phyloP scores from a whole-genome alignment of 192 early-diverging fungal genomes.

The Coemansia sp. region DNA sequence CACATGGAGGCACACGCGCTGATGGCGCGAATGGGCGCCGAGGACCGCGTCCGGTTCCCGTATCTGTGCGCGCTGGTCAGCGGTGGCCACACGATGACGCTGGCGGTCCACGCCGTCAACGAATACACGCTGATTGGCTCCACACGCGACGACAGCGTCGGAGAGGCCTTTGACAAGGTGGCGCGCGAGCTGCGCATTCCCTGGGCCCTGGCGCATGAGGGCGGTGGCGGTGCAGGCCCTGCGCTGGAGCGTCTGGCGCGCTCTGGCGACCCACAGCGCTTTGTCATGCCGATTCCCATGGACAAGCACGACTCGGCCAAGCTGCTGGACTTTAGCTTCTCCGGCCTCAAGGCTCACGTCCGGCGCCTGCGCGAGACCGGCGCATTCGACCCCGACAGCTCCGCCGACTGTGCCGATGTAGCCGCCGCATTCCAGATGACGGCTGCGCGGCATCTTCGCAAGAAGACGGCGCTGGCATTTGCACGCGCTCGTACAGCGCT shows the following conservation, averaged over 20 bases:
- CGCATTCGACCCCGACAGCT: slow-evolving; percentile 18
- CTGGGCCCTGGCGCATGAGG: slow-evolving; percentile 65
- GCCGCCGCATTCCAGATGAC: slow-evolving; percentile 73
- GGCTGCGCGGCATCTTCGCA: slow-evolving; percentile 60
- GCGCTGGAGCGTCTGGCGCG: slow-evolving; percentile 66
- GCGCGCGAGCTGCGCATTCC: slow-evolving; percentile 64
- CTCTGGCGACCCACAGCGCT: slow-evolving; percentile 54
- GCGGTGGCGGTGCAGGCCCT: slow-evolving; percentile 66
- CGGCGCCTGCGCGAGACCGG: slow-evolving; percentile 45
- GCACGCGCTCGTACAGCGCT: slow-evolving; percentile 42
- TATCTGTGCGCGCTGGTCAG: slow-evolving; percentile 72
- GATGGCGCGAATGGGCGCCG: slow-evolving; percentile 63
- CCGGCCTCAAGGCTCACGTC: slow-evolving; percentile 71
- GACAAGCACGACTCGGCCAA: slow-evolving; percentile 52
- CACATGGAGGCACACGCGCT: slow-evolving; percentile 86
- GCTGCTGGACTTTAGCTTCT: slow-evolving; percentile 69
- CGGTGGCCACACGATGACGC: slow-evolving; percentile 72
- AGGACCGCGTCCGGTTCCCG: slow-evolving; percentile 56
- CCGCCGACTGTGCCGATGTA: slow-evolving; percentile 57
- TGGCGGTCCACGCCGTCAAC: slow-evolving; percentile 60
- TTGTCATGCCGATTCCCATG: slow-evolving; percentile 62
- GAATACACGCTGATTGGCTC: slow-evolving; percentile 63
- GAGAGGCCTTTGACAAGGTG: slow-evolving; percentile 79
- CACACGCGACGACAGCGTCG: slow-evolving; percentile 73
- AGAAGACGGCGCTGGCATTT: slow-evolving; percentile 65